Evolutionary conservation across 192 early-diverging fungal genomes (phyloP).

Genomic region (Coemansia sp.): DNA sequence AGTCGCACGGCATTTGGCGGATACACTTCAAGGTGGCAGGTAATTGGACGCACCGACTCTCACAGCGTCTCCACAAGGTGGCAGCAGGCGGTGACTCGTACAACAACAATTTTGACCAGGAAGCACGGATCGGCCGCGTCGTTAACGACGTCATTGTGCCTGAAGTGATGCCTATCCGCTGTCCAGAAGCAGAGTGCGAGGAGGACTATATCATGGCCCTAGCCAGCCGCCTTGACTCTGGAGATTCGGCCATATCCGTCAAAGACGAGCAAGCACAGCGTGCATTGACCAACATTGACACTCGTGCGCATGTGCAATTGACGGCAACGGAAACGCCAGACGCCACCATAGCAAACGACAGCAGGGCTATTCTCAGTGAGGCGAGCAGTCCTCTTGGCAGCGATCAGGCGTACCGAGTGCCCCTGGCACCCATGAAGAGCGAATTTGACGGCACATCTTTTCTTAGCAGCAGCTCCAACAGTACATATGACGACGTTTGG

Average conservation of each 20-base stretch:
- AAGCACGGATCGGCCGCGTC: constrained; percentile 47
- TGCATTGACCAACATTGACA: background rate
- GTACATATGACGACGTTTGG: constrained; percentile 40
- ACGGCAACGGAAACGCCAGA: background rate
- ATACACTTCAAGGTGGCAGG: constrained; percentile 77
- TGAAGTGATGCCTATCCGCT: constrained; percentile 33
- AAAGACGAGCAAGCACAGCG: background rate
- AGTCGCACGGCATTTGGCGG: constrained; percentile 51
- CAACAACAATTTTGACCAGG: constrained; percentile 47
- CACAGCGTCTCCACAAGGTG: constrained; percentile 57
- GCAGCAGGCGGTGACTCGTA: constrained; percentile 46
- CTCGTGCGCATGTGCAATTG: background rate
- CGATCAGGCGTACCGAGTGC: constrained; percentile 17
- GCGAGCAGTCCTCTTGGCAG: constrained; percentile 25
- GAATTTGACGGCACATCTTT: constrained; percentile 34
- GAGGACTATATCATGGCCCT: constrained; percentile 41
- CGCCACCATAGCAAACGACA: background rate
- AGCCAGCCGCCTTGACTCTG: constrained; percentile 37
- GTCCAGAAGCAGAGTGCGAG: constrained; percentile 20
- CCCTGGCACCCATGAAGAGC: constrained; percentile 31
- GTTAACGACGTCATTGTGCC: constrained; percentile 40
- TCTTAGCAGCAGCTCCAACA: constrained; percentile 30
- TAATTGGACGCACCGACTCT: constrained; percentile 70
- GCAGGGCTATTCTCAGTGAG: constrained; percentile 2
- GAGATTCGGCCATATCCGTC: constrained; percentile 28